phyloP scores from a whole-genome alignment of 257 asterid genomes.

The Sherardia arvensis region DNA sequence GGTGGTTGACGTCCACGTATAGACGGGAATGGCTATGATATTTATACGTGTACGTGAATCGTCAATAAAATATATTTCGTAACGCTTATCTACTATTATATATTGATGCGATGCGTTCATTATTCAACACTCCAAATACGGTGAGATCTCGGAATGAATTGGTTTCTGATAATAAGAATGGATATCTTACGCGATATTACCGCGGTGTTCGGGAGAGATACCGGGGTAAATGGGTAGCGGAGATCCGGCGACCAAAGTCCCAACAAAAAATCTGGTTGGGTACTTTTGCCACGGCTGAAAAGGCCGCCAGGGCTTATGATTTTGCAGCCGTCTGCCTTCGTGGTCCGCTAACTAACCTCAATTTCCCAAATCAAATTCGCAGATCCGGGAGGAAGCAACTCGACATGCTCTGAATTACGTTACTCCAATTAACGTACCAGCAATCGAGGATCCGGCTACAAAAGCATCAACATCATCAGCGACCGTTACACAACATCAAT shows the following conservation, averaged over 20 bases:
- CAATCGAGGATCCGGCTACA: too few species aligned
- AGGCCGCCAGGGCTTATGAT: constrained; percentile 76
- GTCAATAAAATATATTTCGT: too few species aligned
- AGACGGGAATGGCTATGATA: too few species aligned
- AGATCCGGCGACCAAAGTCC: constrained; percentile 49
- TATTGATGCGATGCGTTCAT: too few species aligned
- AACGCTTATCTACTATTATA: too few species aligned
- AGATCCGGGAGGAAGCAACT: constrained; percentile 58
- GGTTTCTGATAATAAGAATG: too few species aligned
- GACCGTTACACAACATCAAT: too few species aligned
- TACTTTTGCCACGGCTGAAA: constrained; percentile 53
- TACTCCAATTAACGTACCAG: too few species aligned
- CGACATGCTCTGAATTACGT: constrained; percentile 37
- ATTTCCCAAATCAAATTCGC: constrained; percentile 55
- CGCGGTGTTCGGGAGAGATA: constrained; percentile 66
- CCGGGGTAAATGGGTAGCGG: constrained; percentile 76
- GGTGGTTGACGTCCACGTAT: too few species aligned
- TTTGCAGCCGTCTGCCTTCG: constrained; percentile 64
- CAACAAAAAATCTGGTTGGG: constrained; percentile 56
- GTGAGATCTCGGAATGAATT: background rate
- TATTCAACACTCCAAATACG: background rate
- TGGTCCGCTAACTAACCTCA: constrained; percentile 48
- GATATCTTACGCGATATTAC: too few species aligned
- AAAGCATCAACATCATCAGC: too few species aligned
- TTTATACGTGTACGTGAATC: too few species aligned